Percentiles rank a stretch among this genome's conserved stretches.
phyloP scores from a whole-genome alignment of 768 basidiomycete genomes.

The Dentipellis fragilis region DNA sequence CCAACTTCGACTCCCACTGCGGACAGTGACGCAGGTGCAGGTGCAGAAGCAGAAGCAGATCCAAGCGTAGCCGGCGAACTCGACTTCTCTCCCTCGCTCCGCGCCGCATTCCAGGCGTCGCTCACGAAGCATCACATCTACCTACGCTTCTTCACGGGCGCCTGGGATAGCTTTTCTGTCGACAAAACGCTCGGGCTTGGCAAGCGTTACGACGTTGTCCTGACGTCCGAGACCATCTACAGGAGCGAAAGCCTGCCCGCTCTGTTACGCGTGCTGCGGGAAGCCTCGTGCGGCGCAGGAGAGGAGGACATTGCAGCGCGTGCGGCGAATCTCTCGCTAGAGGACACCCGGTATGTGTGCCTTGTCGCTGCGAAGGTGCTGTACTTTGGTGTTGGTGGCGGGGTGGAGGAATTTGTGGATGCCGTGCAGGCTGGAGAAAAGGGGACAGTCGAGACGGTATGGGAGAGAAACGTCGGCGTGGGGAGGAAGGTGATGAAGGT shows the following conservation, averaged over 20 bases:
- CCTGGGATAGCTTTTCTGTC: conserved; percentile 57
- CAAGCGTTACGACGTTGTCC: conserved; percentile 50
- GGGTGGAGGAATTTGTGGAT: conserved; percentile 62
- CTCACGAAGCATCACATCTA: conserved; percentile 43
- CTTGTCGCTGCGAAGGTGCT: conserved; percentile 86
- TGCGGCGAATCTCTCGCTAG: background rate
- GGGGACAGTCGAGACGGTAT: conserved; percentile 47
- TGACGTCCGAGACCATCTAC: conserved; percentile 95
- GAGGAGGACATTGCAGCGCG: background rate
- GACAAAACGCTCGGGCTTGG: background rate
- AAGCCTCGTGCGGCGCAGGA: background rate
- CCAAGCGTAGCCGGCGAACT: conserved; percentile 43
- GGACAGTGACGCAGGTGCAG: conserved; percentile 16
- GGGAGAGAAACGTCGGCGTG: conserved; percentile 60
- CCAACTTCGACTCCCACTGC: no score
- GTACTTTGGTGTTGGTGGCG: conserved; percentile 94
- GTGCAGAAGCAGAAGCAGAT: conserved; percentile 19
- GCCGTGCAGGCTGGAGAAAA: conserved; percentile 32
- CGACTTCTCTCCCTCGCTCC: conserved; percentile 53
- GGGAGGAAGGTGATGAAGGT: conserved; percentile 63
- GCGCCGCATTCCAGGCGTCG: conserved; percentile 52
- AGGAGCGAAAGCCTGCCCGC: conserved; percentile 49
- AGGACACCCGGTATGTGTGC: conserved; percentile 27
- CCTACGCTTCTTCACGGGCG: conserved; percentile 71
- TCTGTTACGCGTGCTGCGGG: conserved; percentile 44